phyloP scores from a whole-genome alignment of 2,329 filamentous ascomycete species.

The Hymenoscyphus linearis region DNA sequence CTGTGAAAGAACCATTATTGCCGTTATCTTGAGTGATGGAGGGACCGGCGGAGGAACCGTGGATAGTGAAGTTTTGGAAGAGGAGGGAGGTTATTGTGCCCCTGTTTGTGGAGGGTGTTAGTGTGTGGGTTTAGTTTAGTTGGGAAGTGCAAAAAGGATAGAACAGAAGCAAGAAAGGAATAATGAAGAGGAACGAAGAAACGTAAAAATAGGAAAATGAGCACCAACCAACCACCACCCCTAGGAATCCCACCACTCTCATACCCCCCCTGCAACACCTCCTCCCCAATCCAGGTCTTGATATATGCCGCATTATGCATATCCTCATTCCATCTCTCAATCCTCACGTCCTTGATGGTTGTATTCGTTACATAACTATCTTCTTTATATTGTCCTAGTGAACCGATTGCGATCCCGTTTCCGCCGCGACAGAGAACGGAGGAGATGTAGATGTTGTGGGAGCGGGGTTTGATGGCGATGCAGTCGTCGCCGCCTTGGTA shows the following conservation, averaged over 20 bases:
- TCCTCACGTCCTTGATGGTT: conserved; percentile 40
- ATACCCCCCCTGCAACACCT: conserved; percentile 41
- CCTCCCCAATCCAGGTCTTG: conserved; percentile 50
- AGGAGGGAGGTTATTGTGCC: conserved; percentile 46
- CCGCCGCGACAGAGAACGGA: conserved; percentile 47
- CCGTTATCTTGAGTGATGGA: conserved; percentile 44
- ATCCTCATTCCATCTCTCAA: conserved; percentile 41
- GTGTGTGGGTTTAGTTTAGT: not conserved
- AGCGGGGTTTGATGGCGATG: conserved; percentile 51
- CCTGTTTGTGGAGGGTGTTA: conserved; percentile 10
- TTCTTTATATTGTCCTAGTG: conserved; percentile 50
- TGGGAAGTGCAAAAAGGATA: too few species aligned
- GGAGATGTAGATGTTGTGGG: conserved; percentile 43
- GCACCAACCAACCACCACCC: conserved; percentile 43
- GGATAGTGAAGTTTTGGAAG: conserved; percentile 46
- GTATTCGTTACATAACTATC: conserved; percentile 48
- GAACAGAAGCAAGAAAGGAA: too few species aligned
- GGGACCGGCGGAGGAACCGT: conserved; percentile 40
- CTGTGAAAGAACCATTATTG: conserved; percentile 42
- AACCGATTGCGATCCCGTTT: conserved; percentile 52
- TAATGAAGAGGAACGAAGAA: too few species aligned
- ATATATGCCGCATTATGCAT: conserved; percentile 47
- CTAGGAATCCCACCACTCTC: conserved; percentile 44
- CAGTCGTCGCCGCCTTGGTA: conserved; percentile 55
- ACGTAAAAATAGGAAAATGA: not conserved